Evolutionary conservation across 176 grass and related monocot species (phyloP).

Genomic region (Carex cristatella): DNA sequence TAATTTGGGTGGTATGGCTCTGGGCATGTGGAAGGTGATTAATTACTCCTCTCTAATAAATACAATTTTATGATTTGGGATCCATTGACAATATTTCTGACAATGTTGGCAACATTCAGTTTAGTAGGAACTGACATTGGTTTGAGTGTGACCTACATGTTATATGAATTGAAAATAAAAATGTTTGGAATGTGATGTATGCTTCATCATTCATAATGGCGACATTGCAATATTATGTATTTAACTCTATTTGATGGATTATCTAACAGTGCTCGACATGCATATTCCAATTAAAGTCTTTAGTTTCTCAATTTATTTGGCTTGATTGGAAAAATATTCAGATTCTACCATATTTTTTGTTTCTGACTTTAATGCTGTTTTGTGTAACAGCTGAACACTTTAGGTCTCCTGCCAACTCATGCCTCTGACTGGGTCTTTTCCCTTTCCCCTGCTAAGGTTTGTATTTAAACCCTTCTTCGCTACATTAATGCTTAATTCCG

Average conservation of each 20-base stretch:
- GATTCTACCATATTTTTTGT: not conserved
- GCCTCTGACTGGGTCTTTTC: slow-evolving; percentile 94
- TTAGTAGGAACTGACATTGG: not conserved
- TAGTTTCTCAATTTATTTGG: not conserved
- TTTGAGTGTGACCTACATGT: slow-evolving; percentile 10
- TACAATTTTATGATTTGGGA: not conserved
- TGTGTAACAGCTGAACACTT: slow-evolving; percentile 65
- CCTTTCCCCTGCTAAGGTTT: slow-evolving; percentile 45
- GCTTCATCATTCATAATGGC: not conserved
- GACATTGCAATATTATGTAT: not conserved
- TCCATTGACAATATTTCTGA: not conserved
- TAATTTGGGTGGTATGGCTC: slow-evolving; percentile 72
- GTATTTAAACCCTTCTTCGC: not conserved
- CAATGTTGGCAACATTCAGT: not conserved
- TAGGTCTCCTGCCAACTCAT: slow-evolving; percentile 97
- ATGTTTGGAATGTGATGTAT: not conserved
- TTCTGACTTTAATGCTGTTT: slow-evolving; percentile 10
- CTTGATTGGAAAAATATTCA: not conserved
- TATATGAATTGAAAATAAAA: not conserved
- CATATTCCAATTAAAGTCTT: not conserved
- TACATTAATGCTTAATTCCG: not conserved
- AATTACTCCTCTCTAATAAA: not conserved
- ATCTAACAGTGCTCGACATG: no score
- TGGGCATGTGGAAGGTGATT: slow-evolving; percentile 93
- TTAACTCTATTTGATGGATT: not conserved